phyloP scores from a whole-genome alignment of 306 rosid genomes.

The Cicer chorassanicum region DNA sequence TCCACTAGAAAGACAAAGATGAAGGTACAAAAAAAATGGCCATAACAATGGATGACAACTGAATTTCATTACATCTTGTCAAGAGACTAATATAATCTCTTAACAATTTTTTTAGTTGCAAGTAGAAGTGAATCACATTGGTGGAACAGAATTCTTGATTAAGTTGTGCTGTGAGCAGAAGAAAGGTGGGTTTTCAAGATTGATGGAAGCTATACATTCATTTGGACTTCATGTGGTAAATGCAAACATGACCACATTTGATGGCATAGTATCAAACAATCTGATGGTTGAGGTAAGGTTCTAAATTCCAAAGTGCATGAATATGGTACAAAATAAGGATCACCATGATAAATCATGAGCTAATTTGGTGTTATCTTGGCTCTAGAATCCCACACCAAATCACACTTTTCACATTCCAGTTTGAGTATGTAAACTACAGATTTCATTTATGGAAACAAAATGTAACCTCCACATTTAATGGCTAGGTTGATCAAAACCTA shows the following conservation, averaged over 20 bases:
- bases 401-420: not conserved
- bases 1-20: slow-evolving; percentile 41
- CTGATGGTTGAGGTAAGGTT: slow-evolving; percentile 71
- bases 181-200: slow-evolving; percentile 62
- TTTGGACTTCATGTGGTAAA: slow-evolving; percentile 65
- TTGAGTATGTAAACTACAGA: not conserved
- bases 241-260: slow-evolving; percentile 64
- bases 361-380: not conserved
- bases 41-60: slow-evolving; percentile 14
- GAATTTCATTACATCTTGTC: not conserved
- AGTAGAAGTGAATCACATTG: slow-evolving; percentile 68
- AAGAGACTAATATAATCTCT: slow-evolving; percentile 15
- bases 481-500: not conserved
- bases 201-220: slow-evolving; percentile 71
- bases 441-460: slow-evolving; percentile 9
- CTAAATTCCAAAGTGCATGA: slow-evolving; percentile 27
- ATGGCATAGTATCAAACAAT: slow-evolving; percentile 53
- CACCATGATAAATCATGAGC: slow-evolving; percentile 12
- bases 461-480: slow-evolving; percentile 18
- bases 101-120: slow-evolving; percentile 52
- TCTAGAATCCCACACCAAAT: not conserved
- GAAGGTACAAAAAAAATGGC: slow-evolving; percentile 49
- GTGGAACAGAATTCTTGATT: slow-evolving; percentile 56
- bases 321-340: slow-evolving; percentile 19
- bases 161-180: slow-evolving; percentile 55